Evolutionary conservation across 768 basidiomycete genomes (phyloP).

Genomic region (Boletellus emodensis): DNA sequence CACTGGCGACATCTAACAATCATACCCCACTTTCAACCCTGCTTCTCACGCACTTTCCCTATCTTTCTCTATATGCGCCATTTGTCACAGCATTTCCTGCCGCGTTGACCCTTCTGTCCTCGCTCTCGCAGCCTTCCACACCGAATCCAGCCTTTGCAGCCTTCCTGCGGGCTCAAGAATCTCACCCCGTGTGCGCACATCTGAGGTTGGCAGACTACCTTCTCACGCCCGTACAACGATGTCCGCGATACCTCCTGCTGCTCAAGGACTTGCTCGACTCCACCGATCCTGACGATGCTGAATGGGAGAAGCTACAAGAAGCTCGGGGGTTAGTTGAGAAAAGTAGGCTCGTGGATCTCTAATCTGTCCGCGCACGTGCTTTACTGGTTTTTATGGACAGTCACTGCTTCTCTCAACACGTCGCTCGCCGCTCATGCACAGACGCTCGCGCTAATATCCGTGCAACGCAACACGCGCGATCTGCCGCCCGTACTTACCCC

Average conservation of each 20-base stretch:
- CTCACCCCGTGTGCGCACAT: constrained; percentile 65
- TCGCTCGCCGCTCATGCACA: constrained; percentile 76
- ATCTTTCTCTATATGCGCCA: constrained; percentile 81
- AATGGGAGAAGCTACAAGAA: constrained; percentile 55
- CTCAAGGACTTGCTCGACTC: constrained; percentile 76
- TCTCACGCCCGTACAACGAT: constrained; percentile 81
- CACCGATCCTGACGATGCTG: constrained; percentile 62
- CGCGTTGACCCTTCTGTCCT: constrained; percentile 54
- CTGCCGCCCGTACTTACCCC: constrained; percentile 76
- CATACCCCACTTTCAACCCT: constrained; percentile 51
- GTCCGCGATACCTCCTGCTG: constrained; percentile 80
- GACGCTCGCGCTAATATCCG: constrained; percentile 67
- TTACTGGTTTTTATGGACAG: constrained; percentile 36
- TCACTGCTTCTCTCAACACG: constrained; percentile 72
- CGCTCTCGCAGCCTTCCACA: constrained; percentile 46
- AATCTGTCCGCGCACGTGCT: neutral
- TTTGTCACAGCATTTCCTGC: constrained; percentile 78
- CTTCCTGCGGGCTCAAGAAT: constrained; percentile 64
- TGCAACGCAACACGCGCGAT: constrained; percentile 73
- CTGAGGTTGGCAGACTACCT: constrained; percentile 83
- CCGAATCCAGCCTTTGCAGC: constrained; percentile 48
- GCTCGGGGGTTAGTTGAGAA: constrained; percentile 69
- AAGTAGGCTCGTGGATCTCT: constrained; percentile 43
- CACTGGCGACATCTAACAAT: constrained; percentile 9
- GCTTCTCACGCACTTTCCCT: constrained; percentile 80